Base-by-base conservation (phyloP, 805 yeast species). In the Kuraishia cidri region DNA sequence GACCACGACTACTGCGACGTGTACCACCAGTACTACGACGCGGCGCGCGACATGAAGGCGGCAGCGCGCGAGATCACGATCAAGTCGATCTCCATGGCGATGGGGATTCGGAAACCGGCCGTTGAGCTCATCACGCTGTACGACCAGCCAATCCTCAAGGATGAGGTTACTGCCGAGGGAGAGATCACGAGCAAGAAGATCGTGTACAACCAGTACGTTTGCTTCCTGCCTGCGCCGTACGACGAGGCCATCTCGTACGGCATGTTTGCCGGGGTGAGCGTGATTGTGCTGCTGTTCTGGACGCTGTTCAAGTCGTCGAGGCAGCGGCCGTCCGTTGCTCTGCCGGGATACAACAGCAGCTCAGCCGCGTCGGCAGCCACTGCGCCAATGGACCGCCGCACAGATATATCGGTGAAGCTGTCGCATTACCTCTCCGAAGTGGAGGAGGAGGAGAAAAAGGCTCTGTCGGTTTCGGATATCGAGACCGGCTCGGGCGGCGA, bases 1-100 rank as follows among this genome's bases (percentile, higher is more conserved):
- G 97, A 92, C 51, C 98, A 92, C 56, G 98, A 92, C 53, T 87
- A 83, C 44, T 92, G 98, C 54, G 85, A 82, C 42, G 68, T 80
- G 20, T 57, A 59, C 14, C 97, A 90, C 50, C 36, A 44, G 4
- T 58, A 48, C 40, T 27, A 25, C 5, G 35, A 42, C 20, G 31
- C 32, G 10, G 20, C 9, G 9, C 17, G 26, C 9, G 11, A 20
- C 4, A 8, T 19, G 12, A 30, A 13, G 31, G n/a, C n/a, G n/a
- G n/a, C n/a, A n/a, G 35, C 33, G 12, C 47, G 75, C 31, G 95
- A 86, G 49, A 75, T 77, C 41, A 81, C 94, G 0, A 90, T 88
- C 15, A 90, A 88, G 54, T 75, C 94, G 5, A 74, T 83, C 33
- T 80, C 95, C 7, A 84, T 90, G 94, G 88, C 94, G 23, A 81